phyloP scores from a whole-genome alignment of 176 grass and related monocot genomes.

The Tuctoria greenei region DNA sequence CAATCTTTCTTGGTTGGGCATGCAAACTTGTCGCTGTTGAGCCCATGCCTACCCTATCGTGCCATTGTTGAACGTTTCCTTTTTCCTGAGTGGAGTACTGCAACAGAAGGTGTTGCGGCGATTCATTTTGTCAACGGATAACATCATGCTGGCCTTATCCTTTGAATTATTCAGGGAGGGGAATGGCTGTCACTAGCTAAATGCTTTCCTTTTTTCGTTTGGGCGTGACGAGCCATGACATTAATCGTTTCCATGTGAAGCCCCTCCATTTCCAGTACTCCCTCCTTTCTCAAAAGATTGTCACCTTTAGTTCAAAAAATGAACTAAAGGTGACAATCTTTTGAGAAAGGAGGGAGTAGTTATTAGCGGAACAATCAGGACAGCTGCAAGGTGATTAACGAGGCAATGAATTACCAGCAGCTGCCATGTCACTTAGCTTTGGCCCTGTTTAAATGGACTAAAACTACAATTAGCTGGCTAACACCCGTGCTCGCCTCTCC shows the following conservation, averaged over 20 bases:
- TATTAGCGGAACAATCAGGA: not conserved
- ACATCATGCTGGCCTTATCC: slow-evolving; percentile 3
- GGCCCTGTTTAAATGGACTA: no score
- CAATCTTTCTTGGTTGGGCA: slow-evolving; percentile 9
- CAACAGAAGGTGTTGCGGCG: not conserved
- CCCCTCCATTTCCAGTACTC: slow-evolving; percentile 6
- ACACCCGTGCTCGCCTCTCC: no score
- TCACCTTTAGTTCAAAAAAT: no score
- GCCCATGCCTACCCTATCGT: slow-evolving; percentile 13
- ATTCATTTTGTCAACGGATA: not conserved
- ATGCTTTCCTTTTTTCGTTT: not conserved
- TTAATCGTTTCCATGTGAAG: not conserved
- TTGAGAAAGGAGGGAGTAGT: no score
- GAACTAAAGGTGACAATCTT: no score
- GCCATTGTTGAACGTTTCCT: no score
- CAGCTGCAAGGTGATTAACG: not conserved
- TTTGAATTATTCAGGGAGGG: not conserved
- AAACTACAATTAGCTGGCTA: no score
- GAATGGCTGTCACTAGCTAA: not conserved
- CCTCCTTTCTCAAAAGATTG: no score
- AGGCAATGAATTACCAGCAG: not conserved
- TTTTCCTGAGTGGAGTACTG: not conserved
- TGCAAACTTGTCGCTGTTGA: not conserved
- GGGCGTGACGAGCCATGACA: not conserved
- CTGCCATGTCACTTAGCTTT: not conserved